Base-by-base conservation (phyloP, 106 monocot species). In the Dioscorea zingiberensis region DNA sequence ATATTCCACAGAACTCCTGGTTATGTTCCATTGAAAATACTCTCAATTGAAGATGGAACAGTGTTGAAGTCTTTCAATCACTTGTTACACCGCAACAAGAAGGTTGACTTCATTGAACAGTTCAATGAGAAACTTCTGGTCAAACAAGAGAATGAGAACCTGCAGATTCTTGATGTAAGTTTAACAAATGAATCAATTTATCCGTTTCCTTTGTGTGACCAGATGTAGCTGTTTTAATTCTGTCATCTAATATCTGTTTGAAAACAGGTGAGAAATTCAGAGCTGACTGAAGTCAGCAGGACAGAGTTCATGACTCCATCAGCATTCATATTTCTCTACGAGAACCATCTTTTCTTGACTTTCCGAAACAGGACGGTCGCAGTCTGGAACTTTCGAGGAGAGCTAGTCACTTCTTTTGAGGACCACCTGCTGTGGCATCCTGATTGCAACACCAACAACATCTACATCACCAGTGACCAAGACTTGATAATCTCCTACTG, bases 401-500 rank as follows among this genome's bases (percentile, higher is more conserved):
- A 82, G 69, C 68, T 73, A 17, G 76, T 82, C 8, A 74, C 82
- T 12, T 83, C 82, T 14, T 77, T 83, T 73, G 82, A 83, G 32
- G 82, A 83, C 56, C 77, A 83, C 66, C 56, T 93, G 72, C 63
- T 93, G 12, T 93, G 92, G 92, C 92, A 93, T 66, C 92, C 87
- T 10, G 92, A 93, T 55, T 93, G 92, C 55, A 93, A 84, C 57
- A 93, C 92, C 44, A 93, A 93, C 64, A 92, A 92, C 71, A 92
- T 92, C 24, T 92, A 92, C 71, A 92, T 87, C 21, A 92, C 91
- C 7, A 92, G 87, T 23, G 91, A 92, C 55, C 91, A 92, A 77
- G 91, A 92, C 77, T 66, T 92, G 56, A 92, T 93, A n/a, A 93
- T 93, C 60, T 93, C 92, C 16, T 93, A 93, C 51, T 93, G 92